Evolutionary conservation across 192 early-diverging fungal genomes (phyloP).

Genomic region (Thamnidium elegans): DNA sequence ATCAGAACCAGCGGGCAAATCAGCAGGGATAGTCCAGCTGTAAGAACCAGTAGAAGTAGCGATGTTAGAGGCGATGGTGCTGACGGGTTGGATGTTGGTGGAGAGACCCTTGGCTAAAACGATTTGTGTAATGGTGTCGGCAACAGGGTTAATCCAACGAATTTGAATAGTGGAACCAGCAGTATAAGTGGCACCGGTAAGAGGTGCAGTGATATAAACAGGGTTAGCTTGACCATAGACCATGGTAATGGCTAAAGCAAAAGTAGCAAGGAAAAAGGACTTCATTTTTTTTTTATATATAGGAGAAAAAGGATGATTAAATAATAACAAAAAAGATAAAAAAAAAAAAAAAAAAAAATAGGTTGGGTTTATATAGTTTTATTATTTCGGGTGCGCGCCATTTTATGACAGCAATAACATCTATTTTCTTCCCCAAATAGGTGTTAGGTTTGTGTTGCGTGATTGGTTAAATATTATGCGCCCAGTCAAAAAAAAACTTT

Average conservation of each 20-base stretch:
- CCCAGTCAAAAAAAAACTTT: no score
- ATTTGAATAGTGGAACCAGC: constrained; percentile 27
- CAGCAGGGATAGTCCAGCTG: constrained; percentile 35
- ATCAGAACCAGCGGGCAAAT: constrained; percentile 24
- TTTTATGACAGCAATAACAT: no score
- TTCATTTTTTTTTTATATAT: constrained; percentile 25
- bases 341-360: no score
- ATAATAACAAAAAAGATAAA: no score
- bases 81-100: constrained; percentile 27
- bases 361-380: no score
- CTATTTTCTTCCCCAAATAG: no score
- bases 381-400: no score
- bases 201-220: constrained; percentile 29
- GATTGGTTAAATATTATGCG: no score
- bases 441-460: no score
- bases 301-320: no score
- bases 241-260: constrained; percentile 15
- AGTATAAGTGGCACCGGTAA: constrained; percentile 25
- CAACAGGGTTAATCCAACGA: constrained; percentile 22
- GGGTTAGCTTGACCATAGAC: constrained; percentile 25
- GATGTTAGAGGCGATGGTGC: constrained; percentile 28
- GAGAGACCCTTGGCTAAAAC: constrained; percentile 25
- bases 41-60: constrained; percentile 18
- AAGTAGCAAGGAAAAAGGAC: constrained; percentile 11
- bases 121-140: constrained; percentile 25